Percentiles rank a stretch among this genome's conserved stretches.
Evolutionary conservation across 805 yeast species (phyloP).

Genomic region (Yarrowia alimentaria): DNA sequence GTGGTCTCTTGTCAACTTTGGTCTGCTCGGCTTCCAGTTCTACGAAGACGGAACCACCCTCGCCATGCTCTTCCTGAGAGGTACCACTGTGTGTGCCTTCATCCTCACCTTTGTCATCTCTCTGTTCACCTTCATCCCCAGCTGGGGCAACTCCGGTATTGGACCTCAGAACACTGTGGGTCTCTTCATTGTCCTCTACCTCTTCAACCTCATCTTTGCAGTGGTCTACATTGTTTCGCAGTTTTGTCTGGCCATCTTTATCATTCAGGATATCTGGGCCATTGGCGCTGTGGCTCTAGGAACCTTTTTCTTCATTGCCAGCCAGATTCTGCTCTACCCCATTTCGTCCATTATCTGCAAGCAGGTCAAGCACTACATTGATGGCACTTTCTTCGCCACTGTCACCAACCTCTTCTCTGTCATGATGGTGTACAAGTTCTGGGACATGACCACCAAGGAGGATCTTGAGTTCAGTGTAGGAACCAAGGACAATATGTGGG

Average conservation of each 20-base stretch:
- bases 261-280: conserved; percentile 82
- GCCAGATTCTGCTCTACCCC: conserved; percentile 75
- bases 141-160: conserved; percentile 49
- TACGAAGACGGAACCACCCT: conserved; percentile 90
- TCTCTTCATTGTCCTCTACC: conserved; percentile 66
- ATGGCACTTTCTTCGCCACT: conserved; percentile 84
- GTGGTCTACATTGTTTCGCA: conserved; percentile 65
- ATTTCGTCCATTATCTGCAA: conserved; percentile 66
- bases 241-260: conserved; percentile 59
- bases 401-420: conserved; percentile 74
- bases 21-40: conserved; percentile 78
- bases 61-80: conserved; percentile 59
- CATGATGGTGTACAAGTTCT: conserved; percentile 94
- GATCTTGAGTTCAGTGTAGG: conserved; percentile 88
- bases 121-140: conserved; percentile 62
- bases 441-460: conserved; percentile 95
- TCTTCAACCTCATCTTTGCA: conserved; percentile 67
- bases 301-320: conserved; percentile 67
- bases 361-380: conserved; percentile 78
- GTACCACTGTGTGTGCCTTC: conserved; percentile 57
- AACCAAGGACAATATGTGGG: conserved; percentile 47
- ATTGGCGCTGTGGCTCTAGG: conserved; percentile 78
- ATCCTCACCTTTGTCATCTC: conserved; percentile 64
- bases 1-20: conserved; percentile 65
- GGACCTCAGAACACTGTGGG: conserved; percentile 61